Conservation (phyloP, 2,329 filamentous ascomycete genomes). For the Ophiosphaerella herpotricha region DNA sequence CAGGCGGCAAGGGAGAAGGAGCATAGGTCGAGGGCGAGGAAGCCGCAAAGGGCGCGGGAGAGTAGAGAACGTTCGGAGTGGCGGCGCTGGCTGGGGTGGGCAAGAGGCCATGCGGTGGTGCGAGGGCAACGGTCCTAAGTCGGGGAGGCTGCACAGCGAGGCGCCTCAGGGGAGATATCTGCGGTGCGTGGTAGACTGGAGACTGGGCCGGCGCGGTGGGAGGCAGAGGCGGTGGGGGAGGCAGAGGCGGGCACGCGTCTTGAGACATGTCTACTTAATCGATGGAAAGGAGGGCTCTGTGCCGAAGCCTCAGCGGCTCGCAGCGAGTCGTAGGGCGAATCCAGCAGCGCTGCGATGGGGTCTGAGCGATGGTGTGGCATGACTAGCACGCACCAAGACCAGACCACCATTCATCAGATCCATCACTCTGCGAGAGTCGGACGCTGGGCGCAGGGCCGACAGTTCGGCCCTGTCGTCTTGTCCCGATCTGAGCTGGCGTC, state of each 20-base stretch:
- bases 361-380: slow-evolving; percentile 14
- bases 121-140: slow-evolving; percentile 46
- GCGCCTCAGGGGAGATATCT: slow-evolving; percentile 39
- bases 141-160: slow-evolving; percentile 49
- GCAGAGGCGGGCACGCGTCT: slow-evolving; percentile 28
- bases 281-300: slow-evolving; percentile 21
- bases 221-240: slow-evolving; percentile 27
- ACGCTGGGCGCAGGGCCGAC: not conserved
- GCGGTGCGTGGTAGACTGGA: slow-evolving; percentile 20
- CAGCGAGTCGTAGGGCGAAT: slow-evolving; percentile 29
- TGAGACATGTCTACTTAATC: slow-evolving; percentile 27
- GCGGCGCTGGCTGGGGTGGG: slow-evolving; percentile 47
- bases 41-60: slow-evolving; percentile 35
- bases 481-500: not conserved
- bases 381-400: slow-evolving; percentile 12
- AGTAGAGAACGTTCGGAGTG: slow-evolving; percentile 43
- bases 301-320: slow-evolving; percentile 41
- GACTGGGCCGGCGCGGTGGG: slow-evolving; percentile 15
- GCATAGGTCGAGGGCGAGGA: slow-evolving; percentile 39
- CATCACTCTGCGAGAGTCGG: too few species aligned
- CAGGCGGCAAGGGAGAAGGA: slow-evolving; percentile 29
- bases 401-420: too few species aligned
- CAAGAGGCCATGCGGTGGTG: slow-evolving; percentile 39
- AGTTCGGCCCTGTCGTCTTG: slow-evolving; percentile 5
- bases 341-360: slow-evolving; percentile 15